Conservation (phyloP, 1,284 basidiomycete species). For the Rhodotorula sp. region DNA sequence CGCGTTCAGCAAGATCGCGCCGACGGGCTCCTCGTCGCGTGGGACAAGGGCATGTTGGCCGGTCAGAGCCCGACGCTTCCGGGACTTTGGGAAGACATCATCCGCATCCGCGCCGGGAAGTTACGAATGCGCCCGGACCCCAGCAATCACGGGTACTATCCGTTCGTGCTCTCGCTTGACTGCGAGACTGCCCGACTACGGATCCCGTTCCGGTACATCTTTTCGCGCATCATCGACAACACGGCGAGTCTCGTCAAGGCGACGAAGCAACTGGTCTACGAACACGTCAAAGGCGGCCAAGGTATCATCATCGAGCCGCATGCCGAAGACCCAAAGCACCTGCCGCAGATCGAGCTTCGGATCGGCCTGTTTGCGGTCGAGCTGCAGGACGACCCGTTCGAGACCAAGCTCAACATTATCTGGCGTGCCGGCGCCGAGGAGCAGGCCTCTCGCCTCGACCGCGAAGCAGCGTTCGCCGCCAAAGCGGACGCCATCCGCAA, state of each 20-base stretch:
- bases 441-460: conserved; percentile 67
- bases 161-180: conserved; percentile 51
- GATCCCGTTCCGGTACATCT: conserved; percentile 74
- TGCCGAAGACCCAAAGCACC: conserved; percentile 66
- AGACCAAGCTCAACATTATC: conserved; percentile 73
- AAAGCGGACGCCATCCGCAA: conserved; percentile 65
- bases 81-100: conserved; percentile 74
- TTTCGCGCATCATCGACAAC: conserved; percentile 53
- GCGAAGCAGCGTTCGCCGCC: conserved; percentile 76
- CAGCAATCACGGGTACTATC: conserved; percentile 45
- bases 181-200: conserved; percentile 68
- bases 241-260: conserved; percentile 51
- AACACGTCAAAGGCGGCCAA: conserved; percentile 48
- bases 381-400: conserved; percentile 83
- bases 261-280: conserved; percentile 51
- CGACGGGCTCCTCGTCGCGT: conserved; percentile 20
- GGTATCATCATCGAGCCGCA: conserved; percentile 65
- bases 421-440: conserved; percentile 75
- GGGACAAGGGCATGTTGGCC: conserved; percentile 48
- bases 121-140: conserved; percentile 50
- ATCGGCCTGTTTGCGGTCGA: conserved; percentile 67
- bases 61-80: conserved; percentile 51
- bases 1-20: conserved; percentile 8
- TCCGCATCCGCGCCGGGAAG: conserved; percentile 62
- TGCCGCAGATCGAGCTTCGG: conserved; percentile 62